phyloP scores from a whole-genome alignment of 305 asterid genomes.

The Fraxinus xanthoxyloides region DNA sequence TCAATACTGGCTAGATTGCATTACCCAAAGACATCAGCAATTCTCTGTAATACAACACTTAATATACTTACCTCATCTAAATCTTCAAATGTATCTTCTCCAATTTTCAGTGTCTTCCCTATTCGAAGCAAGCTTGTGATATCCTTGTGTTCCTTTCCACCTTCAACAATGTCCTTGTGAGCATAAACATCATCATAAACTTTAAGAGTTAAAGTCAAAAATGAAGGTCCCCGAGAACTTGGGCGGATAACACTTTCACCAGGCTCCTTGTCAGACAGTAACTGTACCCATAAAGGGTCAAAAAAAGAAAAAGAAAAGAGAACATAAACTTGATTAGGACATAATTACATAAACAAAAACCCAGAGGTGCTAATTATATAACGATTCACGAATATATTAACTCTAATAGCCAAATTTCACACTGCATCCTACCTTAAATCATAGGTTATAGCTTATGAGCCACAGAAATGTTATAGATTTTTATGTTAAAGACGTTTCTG shows the following conservation, averaged over 20 bases:
- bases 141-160: conserved; percentile 90
- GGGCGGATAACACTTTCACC: conserved; percentile 92
- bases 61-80: conserved; percentile 76
- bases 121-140: conserved; percentile 89
- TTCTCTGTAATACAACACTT: background rate
- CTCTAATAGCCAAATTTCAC: background rate
- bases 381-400: background rate
- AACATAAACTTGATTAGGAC: background rate
- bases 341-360: background rate
- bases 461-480: background rate
- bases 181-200: conserved; percentile 80
- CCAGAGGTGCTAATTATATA: background rate
- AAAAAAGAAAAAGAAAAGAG: background rate
- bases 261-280: conserved; percentile 75
- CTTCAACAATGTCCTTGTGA: conserved; percentile 88
- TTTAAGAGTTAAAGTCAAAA: conserved; percentile 79
- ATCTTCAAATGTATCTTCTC: conserved; percentile 94
- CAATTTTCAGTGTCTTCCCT: conserved; percentile 89
- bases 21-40: background rate
- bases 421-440: background rate
- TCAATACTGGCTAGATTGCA: background rate
- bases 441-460: background rate
- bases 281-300: conserved; percentile 39
- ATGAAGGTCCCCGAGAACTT: conserved; percentile 92
- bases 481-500: background rate